These are phyloP conservation scores for Phylloporus sp. DNA, from an alignment of 1,284 basidiomycete species.

Conservation along the genomic window DNA sequence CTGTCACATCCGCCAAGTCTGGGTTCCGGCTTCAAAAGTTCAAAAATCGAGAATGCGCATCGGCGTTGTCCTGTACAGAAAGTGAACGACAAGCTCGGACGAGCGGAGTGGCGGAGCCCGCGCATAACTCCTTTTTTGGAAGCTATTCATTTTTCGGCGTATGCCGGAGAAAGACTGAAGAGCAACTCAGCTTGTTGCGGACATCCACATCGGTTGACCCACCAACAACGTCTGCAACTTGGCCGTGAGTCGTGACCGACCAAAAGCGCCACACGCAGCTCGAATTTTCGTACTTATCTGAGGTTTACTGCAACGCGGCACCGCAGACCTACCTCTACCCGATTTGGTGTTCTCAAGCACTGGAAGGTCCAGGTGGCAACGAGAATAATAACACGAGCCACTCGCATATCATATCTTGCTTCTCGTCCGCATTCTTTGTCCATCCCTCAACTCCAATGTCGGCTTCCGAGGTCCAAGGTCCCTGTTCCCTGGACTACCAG, in stretches of 20 bases:
- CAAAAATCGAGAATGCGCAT: too few relatives aligned
- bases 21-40: too few relatives aligned
- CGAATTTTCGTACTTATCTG: slow-evolving; percentile 4
- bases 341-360: slow-evolving; percentile 23
- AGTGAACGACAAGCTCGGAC: too few relatives aligned
- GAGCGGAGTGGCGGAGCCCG: not conserved
- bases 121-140: not conserved
- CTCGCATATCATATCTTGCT: slow-evolving; percentile 2
- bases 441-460: slow-evolving; percentile 18
- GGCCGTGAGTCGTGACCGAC: slow-evolving; percentile 1
- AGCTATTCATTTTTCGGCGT: slow-evolving; percentile 27
- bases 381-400: slow-evolving; percentile 20
- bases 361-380: slow-evolving; percentile 12
- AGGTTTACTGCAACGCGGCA: slow-evolving; percentile 5
- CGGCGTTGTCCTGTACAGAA: too few relatives aligned
- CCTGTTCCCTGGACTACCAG: slow-evolving; percentile 23
- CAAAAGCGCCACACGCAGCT: not conserved
- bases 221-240: slow-evolving; percentile 12
- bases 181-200: slow-evolving; percentile 27
- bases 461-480: slow-evolving; percentile 25
- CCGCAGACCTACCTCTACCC: slow-evolving; percentile 13
- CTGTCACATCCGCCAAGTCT: too few relatives aligned
- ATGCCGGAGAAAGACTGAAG: slow-evolving; percentile 22
- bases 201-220: slow-evolving; percentile 3
- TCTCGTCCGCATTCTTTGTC: not conserved